Percentiles rank a stretch among this genome's conserved stretches.
Conservation (phyloP, 257 asterid genomes). For the Scutellaria minor region DNA sequence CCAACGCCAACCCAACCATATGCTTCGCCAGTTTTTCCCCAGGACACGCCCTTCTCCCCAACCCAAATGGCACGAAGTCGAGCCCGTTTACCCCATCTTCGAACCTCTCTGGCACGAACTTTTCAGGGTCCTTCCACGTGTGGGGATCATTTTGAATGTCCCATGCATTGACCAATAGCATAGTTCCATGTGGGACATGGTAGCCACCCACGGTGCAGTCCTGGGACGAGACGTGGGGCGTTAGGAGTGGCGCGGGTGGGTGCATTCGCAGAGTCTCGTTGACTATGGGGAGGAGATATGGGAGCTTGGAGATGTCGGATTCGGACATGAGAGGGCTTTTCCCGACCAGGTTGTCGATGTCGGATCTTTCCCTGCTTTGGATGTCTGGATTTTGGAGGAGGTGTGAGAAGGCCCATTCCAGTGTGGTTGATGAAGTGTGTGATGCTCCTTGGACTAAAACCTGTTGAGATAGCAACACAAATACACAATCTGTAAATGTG, state of each 20-base stretch:
- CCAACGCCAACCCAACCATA: slow-evolving; percentile 45
- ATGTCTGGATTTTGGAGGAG: slow-evolving; percentile 40
- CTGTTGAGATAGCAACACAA: slow-evolving; percentile 15
- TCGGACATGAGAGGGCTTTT: slow-evolving; percentile 34
- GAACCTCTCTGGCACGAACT: slow-evolving; percentile 43
- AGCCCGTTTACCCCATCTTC: slow-evolving; percentile 33
- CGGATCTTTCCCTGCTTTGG: slow-evolving; percentile 31
- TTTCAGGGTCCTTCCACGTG: slow-evolving; percentile 34
- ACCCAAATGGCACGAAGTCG: slow-evolving; percentile 41
- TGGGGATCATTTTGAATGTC: slow-evolving; percentile 38
- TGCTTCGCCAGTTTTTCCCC: slow-evolving; percentile 42
- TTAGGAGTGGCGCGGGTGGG: slow-evolving; percentile 45
- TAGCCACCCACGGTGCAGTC: slow-evolving; percentile 36
- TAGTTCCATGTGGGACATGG: slow-evolving; percentile 43
- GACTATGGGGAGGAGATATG: slow-evolving; percentile 42
- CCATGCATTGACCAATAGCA: slow-evolving; percentile 46
- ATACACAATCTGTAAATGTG: too few species aligned
- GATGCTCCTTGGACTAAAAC: slow-evolving; percentile 50
- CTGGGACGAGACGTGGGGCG: slow-evolving; percentile 41
- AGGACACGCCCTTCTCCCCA: slow-evolving; percentile 53
- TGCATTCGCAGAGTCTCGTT: slow-evolving; percentile 47
- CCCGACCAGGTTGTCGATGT: slow-evolving; percentile 36
- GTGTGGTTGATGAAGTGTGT: slow-evolving; percentile 41
- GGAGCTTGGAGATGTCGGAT: slow-evolving; percentile 36
- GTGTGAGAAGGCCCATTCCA: slow-evolving; percentile 50